Conservation (phyloP, 768 basidiomycete genomes). For the Tricholoma sp. region DNA sequence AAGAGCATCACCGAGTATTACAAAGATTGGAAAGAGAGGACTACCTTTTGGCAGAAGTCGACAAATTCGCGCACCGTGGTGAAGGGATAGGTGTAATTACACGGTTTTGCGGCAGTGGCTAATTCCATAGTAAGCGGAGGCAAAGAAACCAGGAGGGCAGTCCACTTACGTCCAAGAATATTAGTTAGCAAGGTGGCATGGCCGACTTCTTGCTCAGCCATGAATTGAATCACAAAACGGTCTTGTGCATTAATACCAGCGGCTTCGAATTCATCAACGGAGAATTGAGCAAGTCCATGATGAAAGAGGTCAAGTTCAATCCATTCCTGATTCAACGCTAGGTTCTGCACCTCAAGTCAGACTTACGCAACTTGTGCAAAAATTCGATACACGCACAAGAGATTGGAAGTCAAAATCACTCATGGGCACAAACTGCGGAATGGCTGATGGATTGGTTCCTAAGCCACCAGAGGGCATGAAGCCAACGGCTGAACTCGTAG, state of each 20-base stretch:
- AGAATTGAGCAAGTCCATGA: constrained; percentile 49
- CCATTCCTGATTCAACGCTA: constrained; percentile 43
- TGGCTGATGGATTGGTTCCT: constrained; percentile 13
- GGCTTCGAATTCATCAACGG: constrained; percentile 47
- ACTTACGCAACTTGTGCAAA: background rate
- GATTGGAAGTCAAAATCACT: constrained; percentile 40
- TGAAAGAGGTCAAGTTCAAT: constrained; percentile 57
- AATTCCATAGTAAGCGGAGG: constrained; percentile 1
- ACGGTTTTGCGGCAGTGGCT: constrained; percentile 46
- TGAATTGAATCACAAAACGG: constrained; percentile 51
- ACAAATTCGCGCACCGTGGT: constrained; percentile 52
- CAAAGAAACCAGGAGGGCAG: background rate
- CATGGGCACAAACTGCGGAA: constrained; percentile 17
- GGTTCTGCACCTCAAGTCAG: constrained; percentile 26
- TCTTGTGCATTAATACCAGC: constrained; percentile 51
- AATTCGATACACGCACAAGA: constrained; percentile 22
- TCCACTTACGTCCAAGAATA: constrained; percentile 36
- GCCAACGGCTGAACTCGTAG: background rate
- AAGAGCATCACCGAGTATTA: background rate
- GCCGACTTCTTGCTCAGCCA: constrained; percentile 61
- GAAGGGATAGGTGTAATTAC: constrained; percentile 54
- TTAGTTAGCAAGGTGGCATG: constrained; percentile 52
- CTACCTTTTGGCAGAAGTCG: constrained; percentile 51
- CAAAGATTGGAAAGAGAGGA: background rate
- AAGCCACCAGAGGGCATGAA: constrained; percentile 18